Evolutionary conservation across 139 green algal species (phyloP).

Genomic region (Tetradesmus obliquus): DNA sequence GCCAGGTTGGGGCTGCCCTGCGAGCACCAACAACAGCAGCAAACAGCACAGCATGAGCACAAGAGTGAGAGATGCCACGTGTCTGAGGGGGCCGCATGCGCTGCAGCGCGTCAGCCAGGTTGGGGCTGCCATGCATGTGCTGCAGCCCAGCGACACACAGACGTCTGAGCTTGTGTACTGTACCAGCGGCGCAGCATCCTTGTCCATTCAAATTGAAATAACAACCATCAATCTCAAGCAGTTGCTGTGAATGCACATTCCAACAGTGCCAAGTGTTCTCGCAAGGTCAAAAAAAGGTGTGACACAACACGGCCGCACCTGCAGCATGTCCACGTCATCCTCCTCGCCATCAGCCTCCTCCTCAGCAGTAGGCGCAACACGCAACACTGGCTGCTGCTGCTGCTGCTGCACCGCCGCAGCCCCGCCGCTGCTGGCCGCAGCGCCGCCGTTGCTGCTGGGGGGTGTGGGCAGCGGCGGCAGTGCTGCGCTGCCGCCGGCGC

Average conservation of each 20-base stretch:
- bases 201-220: too few species aligned
- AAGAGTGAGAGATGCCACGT: background rate
- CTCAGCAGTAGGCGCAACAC: slow-evolving; percentile 6
- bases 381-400: background rate
- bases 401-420: background rate
- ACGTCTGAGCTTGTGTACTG: too few species aligned
- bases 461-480: background rate
- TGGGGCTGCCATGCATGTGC: background rate
- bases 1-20: slow-evolving; percentile 33
- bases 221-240: too few species aligned
- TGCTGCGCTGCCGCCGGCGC: background rate
- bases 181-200: too few species aligned
- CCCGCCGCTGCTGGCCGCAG: background rate
- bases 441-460: background rate
- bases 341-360: background rate
- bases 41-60: background rate
- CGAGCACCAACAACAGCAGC: background rate
- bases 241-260: too few species aligned
- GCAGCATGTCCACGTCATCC: slow-evolving; percentile 26
- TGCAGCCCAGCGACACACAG: too few species aligned
- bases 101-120: background rate
- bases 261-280: too few species aligned
- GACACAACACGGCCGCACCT: background rate
- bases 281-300: background rate
- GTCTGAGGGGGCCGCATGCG: background rate